A percentile compares a stretch with the other conserved stretches of the same genome.
Evolutionary conservation across 768 basidiomycete species (phyloP).

Genomic region (Collybia sp.): DNA sequence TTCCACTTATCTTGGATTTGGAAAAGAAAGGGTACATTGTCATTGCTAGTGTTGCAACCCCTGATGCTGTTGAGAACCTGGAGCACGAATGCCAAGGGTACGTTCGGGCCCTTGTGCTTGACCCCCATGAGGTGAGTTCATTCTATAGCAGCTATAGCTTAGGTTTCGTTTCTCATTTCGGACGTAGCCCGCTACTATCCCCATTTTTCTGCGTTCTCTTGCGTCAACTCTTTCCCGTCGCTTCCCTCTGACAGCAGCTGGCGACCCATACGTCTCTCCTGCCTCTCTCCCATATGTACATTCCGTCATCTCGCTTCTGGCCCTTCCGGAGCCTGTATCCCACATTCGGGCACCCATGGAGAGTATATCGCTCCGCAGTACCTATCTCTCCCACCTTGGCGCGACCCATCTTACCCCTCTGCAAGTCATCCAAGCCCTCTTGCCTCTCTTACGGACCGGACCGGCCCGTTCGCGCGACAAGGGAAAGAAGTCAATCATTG

Average conservation of each 20-base stretch:
- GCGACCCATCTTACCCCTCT: slow-evolving; percentile 76
- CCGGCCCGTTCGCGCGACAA: slow-evolving; percentile 50
- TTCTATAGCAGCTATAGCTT: background rate
- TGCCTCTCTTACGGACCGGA: slow-evolving; percentile 73
- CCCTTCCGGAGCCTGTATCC: slow-evolving; percentile 40
- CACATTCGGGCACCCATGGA: slow-evolving; percentile 59
- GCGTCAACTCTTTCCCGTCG: slow-evolving; percentile 75
- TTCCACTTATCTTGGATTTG: slow-evolving; percentile 69
- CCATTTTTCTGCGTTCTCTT: slow-evolving; percentile 77
- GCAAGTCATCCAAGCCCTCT: slow-evolving; percentile 68
- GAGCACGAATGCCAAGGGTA: slow-evolving; percentile 70
- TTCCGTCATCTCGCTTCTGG: slow-evolving; percentile 73
- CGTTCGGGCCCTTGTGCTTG: slow-evolving; percentile 76
- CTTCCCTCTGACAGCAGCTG: slow-evolving; percentile 74
- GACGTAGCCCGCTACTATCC: slow-evolving; percentile 61
- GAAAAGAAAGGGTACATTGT: slow-evolving; percentile 82
- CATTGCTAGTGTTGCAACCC: slow-evolving; percentile 69
- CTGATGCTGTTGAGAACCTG: slow-evolving; percentile 58
- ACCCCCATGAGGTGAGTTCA: slow-evolving; percentile 63
- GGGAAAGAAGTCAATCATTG: slow-evolving; percentile 55
- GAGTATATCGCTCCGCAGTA: slow-evolving; percentile 54
- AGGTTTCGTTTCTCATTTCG: background rate
- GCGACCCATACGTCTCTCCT: slow-evolving; percentile 75
- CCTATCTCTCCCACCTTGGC: slow-evolving; percentile 68
- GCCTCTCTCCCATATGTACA: slow-evolving; percentile 67